Conservation (phyloP, 2,329 filamentous ascomycete species). For the Fusarium acutatum region DNA sequence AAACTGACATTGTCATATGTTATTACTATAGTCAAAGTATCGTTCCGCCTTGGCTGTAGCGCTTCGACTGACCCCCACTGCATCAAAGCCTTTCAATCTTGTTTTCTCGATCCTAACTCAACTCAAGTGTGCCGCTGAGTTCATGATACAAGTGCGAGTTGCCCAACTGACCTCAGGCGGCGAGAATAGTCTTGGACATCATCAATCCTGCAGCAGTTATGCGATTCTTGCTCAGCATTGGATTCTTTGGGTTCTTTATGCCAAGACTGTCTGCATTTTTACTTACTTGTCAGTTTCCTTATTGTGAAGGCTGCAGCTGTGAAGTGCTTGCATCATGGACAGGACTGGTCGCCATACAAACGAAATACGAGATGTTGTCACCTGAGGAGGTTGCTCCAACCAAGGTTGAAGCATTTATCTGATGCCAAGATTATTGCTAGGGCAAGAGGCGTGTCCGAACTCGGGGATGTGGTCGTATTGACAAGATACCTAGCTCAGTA, state of each 20-base stretch:
- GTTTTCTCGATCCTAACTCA: neutral
- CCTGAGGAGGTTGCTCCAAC: neutral
- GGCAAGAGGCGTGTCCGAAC: too few relatives aligned
- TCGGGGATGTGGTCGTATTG: neutral
- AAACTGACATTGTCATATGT: too few relatives aligned
- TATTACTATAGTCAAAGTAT: neutral
- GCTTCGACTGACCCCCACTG: neutral
- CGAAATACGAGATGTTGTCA: neutral
- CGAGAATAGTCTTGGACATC: neutral
- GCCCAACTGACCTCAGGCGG: neutral
- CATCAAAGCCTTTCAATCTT: neutral
- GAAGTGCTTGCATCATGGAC: neutral
- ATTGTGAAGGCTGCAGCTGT: neutral
- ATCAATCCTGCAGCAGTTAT: neutral
- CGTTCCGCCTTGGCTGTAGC: neutral
- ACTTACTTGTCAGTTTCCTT: neutral
- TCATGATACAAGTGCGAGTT: neutral
- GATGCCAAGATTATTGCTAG: neutral
- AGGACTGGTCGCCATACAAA: neutral
- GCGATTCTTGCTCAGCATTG: neutral
- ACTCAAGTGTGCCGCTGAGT: neutral
- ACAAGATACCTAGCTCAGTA: neutral
- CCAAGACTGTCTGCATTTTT: neutral
- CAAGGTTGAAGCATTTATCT: neutral
- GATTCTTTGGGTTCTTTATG: neutral